These are phyloP conservation scores for Ceriops tagal DNA, from an alignment of 345 rosid species.

Conservation along the genomic window DNA sequence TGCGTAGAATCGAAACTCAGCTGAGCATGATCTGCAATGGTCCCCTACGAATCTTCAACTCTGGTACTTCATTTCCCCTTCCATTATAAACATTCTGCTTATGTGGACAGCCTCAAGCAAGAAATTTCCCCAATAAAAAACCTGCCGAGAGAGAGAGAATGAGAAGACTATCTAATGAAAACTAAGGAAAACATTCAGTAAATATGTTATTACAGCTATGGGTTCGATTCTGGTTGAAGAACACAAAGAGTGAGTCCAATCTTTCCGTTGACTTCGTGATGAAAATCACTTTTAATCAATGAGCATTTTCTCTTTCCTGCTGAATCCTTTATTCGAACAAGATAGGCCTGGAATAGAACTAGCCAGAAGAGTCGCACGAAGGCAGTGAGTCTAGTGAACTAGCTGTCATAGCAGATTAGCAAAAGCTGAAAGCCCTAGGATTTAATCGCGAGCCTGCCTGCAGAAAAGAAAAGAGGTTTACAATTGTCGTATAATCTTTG, in stretches of 20 bases:
- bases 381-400: background rate
- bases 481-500: background rate
- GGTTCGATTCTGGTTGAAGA: slow-evolving; percentile 2
- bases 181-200: slow-evolving; percentile 11
- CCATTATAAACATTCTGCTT: background rate
- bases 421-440: slow-evolving; percentile 21
- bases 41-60: slow-evolving; percentile 68
- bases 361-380: background rate
- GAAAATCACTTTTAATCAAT: slow-evolving; percentile 14
- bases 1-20: slow-evolving; percentile 92
- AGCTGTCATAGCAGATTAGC: slow-evolving; percentile 1
- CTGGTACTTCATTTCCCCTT: slow-evolving; percentile 42
- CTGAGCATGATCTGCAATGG: slow-evolving; percentile 67
- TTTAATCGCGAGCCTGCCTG: slow-evolving; percentile 17
- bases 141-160: background rate
- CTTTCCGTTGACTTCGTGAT: background rate
- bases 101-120: background rate
- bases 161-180: background rate
- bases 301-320: slow-evolving; percentile 11
- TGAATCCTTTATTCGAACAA: slow-evolving; percentile 18
- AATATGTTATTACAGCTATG: slow-evolving; percentile 19
- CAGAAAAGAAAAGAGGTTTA: background rate
- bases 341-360: slow-evolving; percentile 12
- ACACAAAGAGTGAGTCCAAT: slow-evolving; percentile 2
- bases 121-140: too few species aligned